Conservation (phyloP, 2,329 filamentous ascomycete genomes). For the Colletotrichum sp. region DNA sequence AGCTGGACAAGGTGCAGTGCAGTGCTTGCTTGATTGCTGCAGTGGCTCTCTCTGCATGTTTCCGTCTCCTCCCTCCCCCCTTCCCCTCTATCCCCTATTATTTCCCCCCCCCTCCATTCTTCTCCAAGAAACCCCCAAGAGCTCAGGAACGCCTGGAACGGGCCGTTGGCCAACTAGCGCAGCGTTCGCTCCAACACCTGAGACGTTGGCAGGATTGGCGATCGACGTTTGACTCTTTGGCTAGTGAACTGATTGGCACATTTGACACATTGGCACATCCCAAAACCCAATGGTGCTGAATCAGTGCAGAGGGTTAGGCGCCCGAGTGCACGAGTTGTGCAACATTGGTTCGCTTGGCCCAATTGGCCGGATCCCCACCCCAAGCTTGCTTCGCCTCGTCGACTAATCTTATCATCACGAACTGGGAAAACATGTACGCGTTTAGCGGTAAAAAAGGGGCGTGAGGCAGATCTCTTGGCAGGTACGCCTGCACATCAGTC, state of each 20-base stretch:
- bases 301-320: not conserved
- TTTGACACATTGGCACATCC: not conserved
- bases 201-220: not conserved
- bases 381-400: slow-evolving; percentile 5
- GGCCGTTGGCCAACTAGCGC: not conserved
- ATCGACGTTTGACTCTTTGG: not conserved
- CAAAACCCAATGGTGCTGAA: not conserved
- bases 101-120: not conserved
- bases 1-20: not conserved
- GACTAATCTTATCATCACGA: not conserved
- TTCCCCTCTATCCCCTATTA: not conserved
- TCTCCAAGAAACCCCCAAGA: not conserved
- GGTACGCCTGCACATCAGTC: not conserved
- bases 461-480: not conserved
- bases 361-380: not conserved
- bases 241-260: not conserved
- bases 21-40: not conserved
- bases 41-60: not conserved
- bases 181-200: not conserved
- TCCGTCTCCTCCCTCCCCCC: not conserved
- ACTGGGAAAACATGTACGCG: not conserved
- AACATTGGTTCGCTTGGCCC: not conserved
- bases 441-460: not conserved
- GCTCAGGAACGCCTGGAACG: not conserved
- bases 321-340: not conserved